Base-by-base conservation (phyloP, 495 filamentous ascomycete genomes). In the Venustampulla echinocandica region DNA sequence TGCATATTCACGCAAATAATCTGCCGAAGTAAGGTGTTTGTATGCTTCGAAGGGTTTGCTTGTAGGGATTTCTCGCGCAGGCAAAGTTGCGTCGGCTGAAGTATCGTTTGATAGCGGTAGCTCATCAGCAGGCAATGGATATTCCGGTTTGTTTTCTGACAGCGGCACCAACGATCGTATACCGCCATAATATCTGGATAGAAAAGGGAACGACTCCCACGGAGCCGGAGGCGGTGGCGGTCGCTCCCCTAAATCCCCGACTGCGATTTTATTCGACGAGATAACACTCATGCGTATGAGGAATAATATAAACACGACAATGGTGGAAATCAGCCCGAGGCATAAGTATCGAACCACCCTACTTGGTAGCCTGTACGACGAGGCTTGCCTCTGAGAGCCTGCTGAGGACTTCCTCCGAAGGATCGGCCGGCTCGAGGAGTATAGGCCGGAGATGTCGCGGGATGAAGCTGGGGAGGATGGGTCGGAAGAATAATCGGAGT, bases 151-250 rank as follows among this genome's bases (percentile, higher is more conserved):
- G 47, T 83, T 86, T 10, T 82, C 65, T 13, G 63, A 57, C 35
- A 79, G 68, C 6, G 76, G 60, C 0, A 85, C 76, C 48, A 95
- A 54, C 1, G 69, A 79, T 48, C 76, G 69, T 36, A 95, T 69
- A 0, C 89, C 89, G 13, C 89, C 89, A 61, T 92, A 83, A 60
- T 95, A 95, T 44, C 88, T 71, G 37, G 74, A 80, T 46, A 95
- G 63, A 59, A 92, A 88, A 0, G 78, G 78, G 59, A 93, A 95
- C 3, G 68, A 69, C 58, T 93, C 85, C 89, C 89, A 95, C 36
- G 68, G 61, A 2, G 77, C 77, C n/a, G 85, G 83, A 36, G 75
- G 72, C 0, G 71, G 62, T 2, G 75, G 62, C 2, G 72, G 69
- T 34, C 73, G 58, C 42, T 61, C 58, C 36, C 64, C 36, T 47